Conservation (phyloP, 805 yeast genomes). For the Saccharomycopsis sp. region DNA sequence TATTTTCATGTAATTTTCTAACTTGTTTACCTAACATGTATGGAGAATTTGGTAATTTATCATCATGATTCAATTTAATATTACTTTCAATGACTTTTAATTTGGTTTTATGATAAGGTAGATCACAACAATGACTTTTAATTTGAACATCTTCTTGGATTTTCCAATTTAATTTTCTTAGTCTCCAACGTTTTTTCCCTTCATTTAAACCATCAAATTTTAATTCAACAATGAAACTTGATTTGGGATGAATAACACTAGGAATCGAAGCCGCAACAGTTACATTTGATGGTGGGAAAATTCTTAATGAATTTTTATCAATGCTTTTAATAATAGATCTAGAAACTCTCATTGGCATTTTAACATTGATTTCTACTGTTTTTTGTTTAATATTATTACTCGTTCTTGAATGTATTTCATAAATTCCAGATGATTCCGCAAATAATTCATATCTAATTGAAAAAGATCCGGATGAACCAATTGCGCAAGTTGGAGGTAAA, state of each 20-base stretch:
- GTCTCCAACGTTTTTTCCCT: conserved; percentile 64
- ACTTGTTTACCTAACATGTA: conserved; percentile 4
- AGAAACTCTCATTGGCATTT: conserved; percentile 59
- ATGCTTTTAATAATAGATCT: conserved; percentile 75
- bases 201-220: conserved; percentile 64
- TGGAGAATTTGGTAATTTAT: conserved; percentile 3
- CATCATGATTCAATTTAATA: conserved; percentile 24
- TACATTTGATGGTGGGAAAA: conserved; percentile 92
- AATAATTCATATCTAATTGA: conserved; percentile 63
- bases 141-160: conserved; percentile 75
- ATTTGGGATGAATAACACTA: conserved; percentile 79
- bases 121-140: conserved; percentile 43
- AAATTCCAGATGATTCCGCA: conserved; percentile 43
- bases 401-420: conserved; percentile 17
- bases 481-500: conserved; percentile 60
- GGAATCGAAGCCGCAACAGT: conserved; percentile 84
- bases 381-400: conserved; percentile 21
- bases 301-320: conserved; percentile 77
- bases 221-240: conserved; percentile 75
- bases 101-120: conserved; percentile 38
- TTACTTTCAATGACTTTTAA: conserved; percentile 35
- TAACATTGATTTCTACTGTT: conserved; percentile 30
- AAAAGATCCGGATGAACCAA: conserved; percentile 43
- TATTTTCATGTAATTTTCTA: background rate
- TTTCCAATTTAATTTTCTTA: conserved; percentile 83